Percentiles rank a stretch among this genome's conserved stretches.
Conservation (phyloP, 192 early-diverging fungal genomes). For the Coemansia erecta region DNA sequence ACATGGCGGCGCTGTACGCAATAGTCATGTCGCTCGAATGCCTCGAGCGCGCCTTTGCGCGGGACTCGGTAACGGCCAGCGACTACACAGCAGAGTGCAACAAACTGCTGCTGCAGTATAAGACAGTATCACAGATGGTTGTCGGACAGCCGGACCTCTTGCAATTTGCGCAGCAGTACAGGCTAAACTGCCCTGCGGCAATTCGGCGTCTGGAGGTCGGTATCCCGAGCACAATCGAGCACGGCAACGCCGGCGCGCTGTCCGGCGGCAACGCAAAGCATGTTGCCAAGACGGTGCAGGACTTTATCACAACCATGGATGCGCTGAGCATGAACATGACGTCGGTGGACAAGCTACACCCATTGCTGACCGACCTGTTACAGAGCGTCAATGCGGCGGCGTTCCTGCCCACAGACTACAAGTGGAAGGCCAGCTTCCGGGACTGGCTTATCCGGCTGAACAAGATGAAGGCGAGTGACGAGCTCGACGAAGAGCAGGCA, state of each 20-base stretch:
- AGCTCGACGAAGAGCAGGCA: conserved; percentile 78
- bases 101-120: conserved; percentile 90
- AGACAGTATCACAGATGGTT: conserved; percentile 61
- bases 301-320: conserved; percentile 93
- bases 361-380: conserved; percentile 79
- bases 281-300: conserved; percentile 75
- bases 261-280: conserved; percentile 67
- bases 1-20: conserved; percentile 88
- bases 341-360: conserved; percentile 91
- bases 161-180: conserved; percentile 23
- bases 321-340: conserved; percentile 75
- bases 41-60: conserved; percentile 88
- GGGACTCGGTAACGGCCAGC: conserved; percentile 75
- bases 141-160: conserved; percentile 56
- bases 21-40: conserved; percentile 91
- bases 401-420: conserved; percentile 72
- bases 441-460: conserved; percentile 91
- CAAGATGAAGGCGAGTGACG: conserved; percentile 90
- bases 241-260: conserved; percentile 59
- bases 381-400: conserved; percentile 82
- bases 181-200: conserved; percentile 84
- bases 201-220: conserved; percentile 87
- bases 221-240: conserved; percentile 93
- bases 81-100: conserved; percentile 92
- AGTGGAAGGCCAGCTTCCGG: conserved; percentile 76